Percentiles rank a stretch among this genome's conserved stretches.
phyloP scores from a whole-genome alignment of 331 rosid genomes.

The Malus hybrid region DNA sequence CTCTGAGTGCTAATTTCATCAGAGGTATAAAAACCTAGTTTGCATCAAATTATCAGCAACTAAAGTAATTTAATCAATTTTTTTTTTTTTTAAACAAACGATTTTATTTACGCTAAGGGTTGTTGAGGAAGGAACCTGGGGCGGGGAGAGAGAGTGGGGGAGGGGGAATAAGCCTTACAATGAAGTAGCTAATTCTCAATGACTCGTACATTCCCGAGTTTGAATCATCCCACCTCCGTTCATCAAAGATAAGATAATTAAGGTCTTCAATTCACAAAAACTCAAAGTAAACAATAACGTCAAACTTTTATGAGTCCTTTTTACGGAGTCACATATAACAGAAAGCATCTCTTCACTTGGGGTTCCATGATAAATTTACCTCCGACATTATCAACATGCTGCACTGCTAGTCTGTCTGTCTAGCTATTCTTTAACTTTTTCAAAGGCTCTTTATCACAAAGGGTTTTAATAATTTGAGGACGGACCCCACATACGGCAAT shows the following conservation, averaged over 20 bases:
- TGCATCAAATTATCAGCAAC: background rate
- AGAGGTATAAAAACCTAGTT: background rate
- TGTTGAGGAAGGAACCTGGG: too few species aligned
- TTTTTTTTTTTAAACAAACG: background rate
- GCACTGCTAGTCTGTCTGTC: constrained; percentile 43
- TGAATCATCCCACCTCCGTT: background rate
- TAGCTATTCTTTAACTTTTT: constrained; percentile 22
- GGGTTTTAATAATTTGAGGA: constrained; percentile 35
- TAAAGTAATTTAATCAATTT: background rate
- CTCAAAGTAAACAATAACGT: constrained; percentile 9
- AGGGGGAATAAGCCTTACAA: fast-evolving
- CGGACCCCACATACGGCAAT: constrained; percentile 37
- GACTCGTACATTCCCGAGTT: background rate
- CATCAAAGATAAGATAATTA: background rate
- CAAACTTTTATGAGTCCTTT: background rate
- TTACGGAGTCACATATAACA: constrained; percentile 14
- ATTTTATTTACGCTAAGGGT: too few species aligned
- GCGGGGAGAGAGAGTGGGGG: too few species aligned
- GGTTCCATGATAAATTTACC: constrained; percentile 28
- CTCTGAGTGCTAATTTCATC: background rate
- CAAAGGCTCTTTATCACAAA: constrained; percentile 3
- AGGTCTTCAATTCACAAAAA: background rate
- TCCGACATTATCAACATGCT: constrained; percentile 30
- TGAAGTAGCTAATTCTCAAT: background rate
- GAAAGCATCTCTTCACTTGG: constrained; percentile 20